Percentiles rank a stretch among this genome's conserved stretches.
phyloP scores from a whole-genome alignment of 129 eudicot genomes.

The Centella asiatica region DNA sequence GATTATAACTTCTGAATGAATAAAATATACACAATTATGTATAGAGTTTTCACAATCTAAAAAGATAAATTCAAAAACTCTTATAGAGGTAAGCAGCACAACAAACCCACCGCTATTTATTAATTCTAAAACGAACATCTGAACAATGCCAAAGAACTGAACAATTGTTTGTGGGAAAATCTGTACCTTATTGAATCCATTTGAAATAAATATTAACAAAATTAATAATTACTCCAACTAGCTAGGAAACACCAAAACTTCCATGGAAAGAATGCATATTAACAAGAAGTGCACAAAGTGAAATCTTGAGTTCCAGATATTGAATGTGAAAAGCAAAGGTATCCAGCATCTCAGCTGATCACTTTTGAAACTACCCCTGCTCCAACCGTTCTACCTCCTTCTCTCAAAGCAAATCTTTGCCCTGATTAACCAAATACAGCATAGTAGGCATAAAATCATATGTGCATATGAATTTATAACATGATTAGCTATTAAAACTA shows the following conservation, averaged over 20 bases:
- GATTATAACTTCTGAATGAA: no score
- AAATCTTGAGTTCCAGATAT: background rate
- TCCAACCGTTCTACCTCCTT: conserved; percentile 27
- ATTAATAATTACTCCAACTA: background rate
- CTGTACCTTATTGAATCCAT: background rate
- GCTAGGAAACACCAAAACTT: conserved; percentile 1
- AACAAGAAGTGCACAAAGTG: background rate
- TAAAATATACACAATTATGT: no score
- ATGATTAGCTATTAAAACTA: no score
- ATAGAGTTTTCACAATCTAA: background rate
- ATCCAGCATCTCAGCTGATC: conserved; percentile 1
- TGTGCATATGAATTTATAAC: background rate
- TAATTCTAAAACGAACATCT: background rate
- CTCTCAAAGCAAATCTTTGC: conserved; percentile 21
- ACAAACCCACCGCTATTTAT: background rate
- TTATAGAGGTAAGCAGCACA: background rate
- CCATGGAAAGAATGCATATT: background rate
- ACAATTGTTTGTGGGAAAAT: no score
- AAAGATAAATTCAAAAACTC: background rate
- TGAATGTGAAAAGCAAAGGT: background rate
- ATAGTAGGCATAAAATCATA: background rate
- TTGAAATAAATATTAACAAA: background rate
- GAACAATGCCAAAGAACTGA: background rate
- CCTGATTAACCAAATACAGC: conserved; percentile 1
- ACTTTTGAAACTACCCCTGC: conserved; percentile 23